phyloP scores from a whole-genome alignment of 2,329 filamentous ascomycete genomes.

The Fusarium sp. region DNA sequence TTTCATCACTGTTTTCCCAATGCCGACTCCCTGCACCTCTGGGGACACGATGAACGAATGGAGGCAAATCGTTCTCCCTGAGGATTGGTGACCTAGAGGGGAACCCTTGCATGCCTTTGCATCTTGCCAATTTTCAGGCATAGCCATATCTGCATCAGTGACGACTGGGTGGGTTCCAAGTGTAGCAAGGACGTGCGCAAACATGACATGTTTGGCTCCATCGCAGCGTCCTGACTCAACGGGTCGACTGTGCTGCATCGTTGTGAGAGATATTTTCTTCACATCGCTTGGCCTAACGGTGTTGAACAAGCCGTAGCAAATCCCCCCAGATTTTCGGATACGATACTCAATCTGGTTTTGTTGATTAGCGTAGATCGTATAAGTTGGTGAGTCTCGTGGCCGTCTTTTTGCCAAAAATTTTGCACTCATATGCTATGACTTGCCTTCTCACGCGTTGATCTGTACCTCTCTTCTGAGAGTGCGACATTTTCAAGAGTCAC shows the following conservation, averaged over 20 bases:
- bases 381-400: background rate
- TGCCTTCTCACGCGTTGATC: slow-evolving; percentile 66
- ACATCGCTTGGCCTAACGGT: slow-evolving; percentile 63
- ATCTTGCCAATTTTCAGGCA: slow-evolving; percentile 74
- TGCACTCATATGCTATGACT: slow-evolving; percentile 13
- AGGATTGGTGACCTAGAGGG: slow-evolving; percentile 75
- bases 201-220: slow-evolving; percentile 64
- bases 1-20: slow-evolving; percentile 79
- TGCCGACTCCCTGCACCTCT: slow-evolving; percentile 76
- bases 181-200: slow-evolving; percentile 83
- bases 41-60: slow-evolving; percentile 87
- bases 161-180: slow-evolving; percentile 72
- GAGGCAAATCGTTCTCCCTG: slow-evolving; percentile 79
- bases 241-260: slow-evolving; percentile 60
- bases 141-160: slow-evolving; percentile 80
- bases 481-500: slow-evolving; percentile 66
- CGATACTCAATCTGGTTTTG: slow-evolving; percentile 47
- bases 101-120: slow-evolving; percentile 55
- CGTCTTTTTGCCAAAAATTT: background rate
- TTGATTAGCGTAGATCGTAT: slow-evolving; percentile 1
- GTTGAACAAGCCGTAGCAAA: slow-evolving; percentile 84
- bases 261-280: slow-evolving; percentile 62
- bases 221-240: slow-evolving; percentile 62
- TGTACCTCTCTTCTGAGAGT: slow-evolving; percentile 61
- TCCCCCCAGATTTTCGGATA: slow-evolving; percentile 59